These are phyloP conservation scores for Claviceps pazoutovae DNA, from an alignment of 2,329 filamentous ascomycete species.

Conservation along the genomic window DNA sequence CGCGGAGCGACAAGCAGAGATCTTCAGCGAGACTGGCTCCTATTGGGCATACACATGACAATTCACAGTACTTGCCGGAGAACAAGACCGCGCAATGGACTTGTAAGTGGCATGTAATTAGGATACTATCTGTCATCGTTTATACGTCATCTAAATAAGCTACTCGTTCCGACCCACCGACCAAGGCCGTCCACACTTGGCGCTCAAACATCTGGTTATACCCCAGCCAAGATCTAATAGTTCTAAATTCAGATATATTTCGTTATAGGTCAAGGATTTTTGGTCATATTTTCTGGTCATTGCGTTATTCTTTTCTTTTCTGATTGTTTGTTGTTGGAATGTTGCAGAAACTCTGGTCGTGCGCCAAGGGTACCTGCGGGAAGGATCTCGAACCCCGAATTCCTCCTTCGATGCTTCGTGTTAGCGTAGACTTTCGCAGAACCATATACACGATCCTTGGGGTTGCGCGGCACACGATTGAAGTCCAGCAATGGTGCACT, in stretches of 20 bases:
- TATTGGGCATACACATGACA: too few relatives aligned
- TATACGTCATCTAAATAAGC: background rate
- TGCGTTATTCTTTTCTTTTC: background rate
- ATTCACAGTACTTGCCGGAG: too few relatives aligned
- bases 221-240: conserved; percentile 1
- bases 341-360: conserved; percentile 4
- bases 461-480: background rate
- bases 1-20: too few relatives aligned
- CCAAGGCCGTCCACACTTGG: background rate
- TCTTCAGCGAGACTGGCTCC: too few relatives aligned
- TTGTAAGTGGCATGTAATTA: too few relatives aligned
- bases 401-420: conserved; percentile 1
- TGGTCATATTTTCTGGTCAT: background rate
- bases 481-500: background rate
- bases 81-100: too few relatives aligned
- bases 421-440: conserved; percentile 7
- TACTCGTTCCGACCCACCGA: background rate
- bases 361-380: conserved; percentile 6
- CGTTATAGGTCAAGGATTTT: background rate
- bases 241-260: background rate
- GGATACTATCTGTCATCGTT: too few relatives aligned
- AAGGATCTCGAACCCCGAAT: conserved; percentile 7
- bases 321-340: background rate
- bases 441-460: conserved; percentile 2
- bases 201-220: conserved; percentile 1